phyloP scores from a whole-genome alignment of 495 filamentous ascomycete species.

The Emericellopsis terricola region DNA sequence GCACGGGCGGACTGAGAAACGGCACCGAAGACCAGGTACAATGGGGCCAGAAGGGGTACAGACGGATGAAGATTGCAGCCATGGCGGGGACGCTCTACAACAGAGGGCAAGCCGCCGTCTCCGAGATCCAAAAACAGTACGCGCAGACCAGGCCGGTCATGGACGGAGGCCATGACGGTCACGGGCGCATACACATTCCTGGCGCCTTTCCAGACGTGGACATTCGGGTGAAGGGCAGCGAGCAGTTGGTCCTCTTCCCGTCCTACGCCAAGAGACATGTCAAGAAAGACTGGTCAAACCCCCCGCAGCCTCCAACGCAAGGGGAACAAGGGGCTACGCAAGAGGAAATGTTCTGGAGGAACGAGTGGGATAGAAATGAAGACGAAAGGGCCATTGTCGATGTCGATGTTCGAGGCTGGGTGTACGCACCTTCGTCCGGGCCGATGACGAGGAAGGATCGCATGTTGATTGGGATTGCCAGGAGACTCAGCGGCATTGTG shows the following conservation, averaged over 20 bases:
- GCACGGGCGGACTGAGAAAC: slow-evolving; percentile 9
- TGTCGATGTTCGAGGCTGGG: slow-evolving; percentile 89
- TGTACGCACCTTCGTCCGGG: slow-evolving; percentile 69
- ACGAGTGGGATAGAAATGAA: slow-evolving; percentile 51
- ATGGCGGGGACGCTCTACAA: slow-evolving; percentile 22
- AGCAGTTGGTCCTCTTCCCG: slow-evolving; percentile 89
- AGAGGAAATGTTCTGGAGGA: slow-evolving; percentile 47
- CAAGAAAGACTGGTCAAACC: slow-evolving; percentile 12
- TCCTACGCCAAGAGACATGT: slow-evolving; percentile 64
- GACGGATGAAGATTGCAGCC: slow-evolving; percentile 60
- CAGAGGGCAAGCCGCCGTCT: slow-evolving; percentile 74
- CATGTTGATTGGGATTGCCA: slow-evolving; percentile 63
- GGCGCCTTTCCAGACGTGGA: slow-evolving; percentile 67
- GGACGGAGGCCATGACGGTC: slow-evolving; percentile 31
- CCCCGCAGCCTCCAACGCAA: slow-evolving; percentile 4
- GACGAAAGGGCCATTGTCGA: slow-evolving; percentile 72
- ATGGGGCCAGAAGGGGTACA: slow-evolving; percentile 37
- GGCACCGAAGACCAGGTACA: slow-evolving; percentile 4
- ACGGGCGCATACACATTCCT: slow-evolving; percentile 36
- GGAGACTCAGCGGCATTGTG: slow-evolving; percentile 71
- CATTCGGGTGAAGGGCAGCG: slow-evolving; percentile 58
- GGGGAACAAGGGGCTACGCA: slow-evolving; percentile 10
- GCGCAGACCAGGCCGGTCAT: slow-evolving; percentile 47
- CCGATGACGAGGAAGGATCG: slow-evolving; percentile 82
- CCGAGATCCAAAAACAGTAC: slow-evolving; percentile 80